phyloP scores from a whole-genome alignment of 2,329 filamentous ascomycete genomes.

The Elsinoe necatrix region DNA sequence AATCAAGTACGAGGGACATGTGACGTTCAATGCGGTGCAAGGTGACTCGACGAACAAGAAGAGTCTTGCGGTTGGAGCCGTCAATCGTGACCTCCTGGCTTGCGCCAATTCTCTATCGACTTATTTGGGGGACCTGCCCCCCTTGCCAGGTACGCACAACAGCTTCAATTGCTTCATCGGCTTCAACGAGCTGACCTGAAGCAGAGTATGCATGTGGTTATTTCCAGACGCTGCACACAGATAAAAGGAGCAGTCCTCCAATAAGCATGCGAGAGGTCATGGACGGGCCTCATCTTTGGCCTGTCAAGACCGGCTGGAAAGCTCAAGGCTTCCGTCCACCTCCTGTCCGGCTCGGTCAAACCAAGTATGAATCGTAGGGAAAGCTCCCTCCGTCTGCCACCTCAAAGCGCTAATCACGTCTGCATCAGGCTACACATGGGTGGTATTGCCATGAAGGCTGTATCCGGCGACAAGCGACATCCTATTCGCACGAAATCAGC shows the following conservation, averaged over 20 bases:
- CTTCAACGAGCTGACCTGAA: not conserved
- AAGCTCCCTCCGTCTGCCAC: no score
- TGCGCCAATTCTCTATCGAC: not conserved
- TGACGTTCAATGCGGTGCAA: not conserved
- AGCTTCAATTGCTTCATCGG: not conserved
- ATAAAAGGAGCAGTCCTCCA: not conserved
- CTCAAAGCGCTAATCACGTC: no score
- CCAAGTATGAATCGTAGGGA: not conserved
- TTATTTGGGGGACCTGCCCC: not conserved
- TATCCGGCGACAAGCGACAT: not conserved
- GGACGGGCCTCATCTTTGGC: not conserved
- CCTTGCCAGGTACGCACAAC: not conserved
- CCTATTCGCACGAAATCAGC: not conserved
- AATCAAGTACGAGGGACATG: conserved; percentile 32
- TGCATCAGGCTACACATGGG: not conserved
- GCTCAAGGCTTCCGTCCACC: not conserved
- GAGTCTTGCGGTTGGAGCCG: not conserved
- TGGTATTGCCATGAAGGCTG: not conserved
- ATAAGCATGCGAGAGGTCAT: not conserved
- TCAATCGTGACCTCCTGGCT: not conserved
- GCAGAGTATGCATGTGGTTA: not conserved
- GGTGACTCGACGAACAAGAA: not conserved
- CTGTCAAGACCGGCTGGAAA: not conserved
- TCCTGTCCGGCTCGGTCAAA: not conserved
- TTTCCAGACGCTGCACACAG: not conserved